phyloP scores from a whole-genome alignment of 2,329 filamentous ascomycete species.

The Pseudomassariella vexata region DNA sequence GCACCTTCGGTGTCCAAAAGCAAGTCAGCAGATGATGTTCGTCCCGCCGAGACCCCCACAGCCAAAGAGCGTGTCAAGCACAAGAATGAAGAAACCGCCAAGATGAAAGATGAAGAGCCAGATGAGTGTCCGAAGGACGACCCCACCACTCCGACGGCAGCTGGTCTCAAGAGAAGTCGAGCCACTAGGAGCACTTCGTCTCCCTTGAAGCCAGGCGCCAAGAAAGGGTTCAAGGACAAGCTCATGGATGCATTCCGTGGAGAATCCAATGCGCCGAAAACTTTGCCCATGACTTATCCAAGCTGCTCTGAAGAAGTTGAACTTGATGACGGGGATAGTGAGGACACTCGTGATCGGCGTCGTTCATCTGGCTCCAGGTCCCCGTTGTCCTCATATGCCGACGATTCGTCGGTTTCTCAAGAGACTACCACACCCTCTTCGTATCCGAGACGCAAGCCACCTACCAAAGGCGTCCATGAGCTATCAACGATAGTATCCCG shows the following conservation, averaged over 20 bases:
- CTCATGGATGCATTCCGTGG: constrained; percentile 58
- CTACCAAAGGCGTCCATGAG: constrained; percentile 49
- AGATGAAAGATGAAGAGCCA: constrained; percentile 1
- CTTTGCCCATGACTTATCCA: constrained; percentile 41
- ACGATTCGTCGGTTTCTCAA: constrained; percentile 21
- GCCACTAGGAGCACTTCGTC: constrained; percentile 47
- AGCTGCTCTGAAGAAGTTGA: constrained; percentile 36
- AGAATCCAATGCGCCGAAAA: constrained; percentile 45
- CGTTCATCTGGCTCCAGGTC: constrained; percentile 26
- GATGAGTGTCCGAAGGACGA: constrained; percentile 22
- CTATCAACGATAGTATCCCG: constrained; percentile 54
- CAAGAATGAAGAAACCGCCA: constrained; percentile 8
- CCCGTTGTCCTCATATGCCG: constrained; percentile 25
- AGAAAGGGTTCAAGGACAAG: constrained; percentile 50
- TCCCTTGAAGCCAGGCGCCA: constrained; percentile 39
- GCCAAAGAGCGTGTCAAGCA: constrained; percentile 10
- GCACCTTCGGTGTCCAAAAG: constrained; percentile 13
- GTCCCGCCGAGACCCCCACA: constrained; percentile 1
- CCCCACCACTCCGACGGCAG: constrained; percentile 25
- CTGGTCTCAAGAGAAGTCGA: constrained; percentile 47
- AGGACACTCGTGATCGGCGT: constrained; percentile 20
- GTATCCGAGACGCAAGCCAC: constrained; percentile 31
- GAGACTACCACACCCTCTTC: constrained; percentile 13
- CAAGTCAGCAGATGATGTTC: constrained; percentile 11
- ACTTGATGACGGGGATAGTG: constrained; percentile 19